phyloP scores from a whole-genome alignment of 2,329 filamentous ascomycete species.

The Alternaria sp. region DNA sequence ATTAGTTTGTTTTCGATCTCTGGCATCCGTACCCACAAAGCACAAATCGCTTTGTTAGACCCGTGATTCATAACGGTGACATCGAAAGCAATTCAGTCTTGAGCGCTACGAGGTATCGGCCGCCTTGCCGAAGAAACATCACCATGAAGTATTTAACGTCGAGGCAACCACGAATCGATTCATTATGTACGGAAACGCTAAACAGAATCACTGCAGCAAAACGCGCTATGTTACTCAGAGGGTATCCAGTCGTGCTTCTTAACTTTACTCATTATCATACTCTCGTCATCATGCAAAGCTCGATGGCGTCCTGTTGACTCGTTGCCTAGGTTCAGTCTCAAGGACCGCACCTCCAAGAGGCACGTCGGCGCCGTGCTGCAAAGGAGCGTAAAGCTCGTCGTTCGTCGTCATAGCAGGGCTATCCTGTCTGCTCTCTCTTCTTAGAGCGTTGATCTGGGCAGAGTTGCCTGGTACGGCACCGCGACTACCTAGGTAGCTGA shows the following conservation, averaged over 20 bases:
- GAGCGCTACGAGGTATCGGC: not conserved
- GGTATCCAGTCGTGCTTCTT: not conserved
- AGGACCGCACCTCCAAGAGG: constrained; percentile 19
- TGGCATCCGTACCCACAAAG: not conserved
- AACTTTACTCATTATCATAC: not conserved
- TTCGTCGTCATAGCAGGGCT: constrained; percentile 23
- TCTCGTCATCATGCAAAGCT: constrained; percentile 9
- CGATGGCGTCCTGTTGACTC: constrained; percentile 15
- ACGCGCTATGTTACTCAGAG: not conserved
- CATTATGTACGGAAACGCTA: not conserved
- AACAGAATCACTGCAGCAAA: not conserved
- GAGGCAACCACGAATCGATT: not conserved
- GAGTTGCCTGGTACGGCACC: constrained; percentile 5
- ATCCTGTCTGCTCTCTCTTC: constrained; percentile 10
- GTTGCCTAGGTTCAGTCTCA: constrained; percentile 13
- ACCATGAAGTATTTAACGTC: not conserved
- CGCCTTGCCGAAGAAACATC: too few relatives aligned
- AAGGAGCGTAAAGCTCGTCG: constrained; percentile 17
- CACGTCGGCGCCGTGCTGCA: constrained; percentile 19
- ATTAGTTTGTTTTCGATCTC: fast-evolving
- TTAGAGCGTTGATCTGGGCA: constrained; percentile 7
- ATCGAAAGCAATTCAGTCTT: not conserved
- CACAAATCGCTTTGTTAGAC: not conserved
- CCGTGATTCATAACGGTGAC: not conserved
- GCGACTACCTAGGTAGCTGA: constrained; percentile 21